phyloP scores from a whole-genome alignment of 2,329 filamentous ascomycete genomes.

The Penicillium sp. region DNA sequence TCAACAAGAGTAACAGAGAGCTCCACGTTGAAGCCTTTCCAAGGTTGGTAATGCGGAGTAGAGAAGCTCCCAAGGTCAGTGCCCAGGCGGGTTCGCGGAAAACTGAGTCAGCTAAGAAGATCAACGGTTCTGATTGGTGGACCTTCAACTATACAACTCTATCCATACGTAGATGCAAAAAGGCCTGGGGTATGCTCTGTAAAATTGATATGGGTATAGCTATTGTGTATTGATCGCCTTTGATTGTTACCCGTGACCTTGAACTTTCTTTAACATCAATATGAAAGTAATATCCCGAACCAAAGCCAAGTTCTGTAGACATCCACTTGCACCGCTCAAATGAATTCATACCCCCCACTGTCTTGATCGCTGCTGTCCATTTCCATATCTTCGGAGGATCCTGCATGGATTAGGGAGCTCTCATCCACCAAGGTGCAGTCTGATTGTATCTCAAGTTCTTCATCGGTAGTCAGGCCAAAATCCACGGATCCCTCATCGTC shows the following conservation, averaged over 20 bases:
- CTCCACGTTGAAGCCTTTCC: not conserved
- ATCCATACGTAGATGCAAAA: not conserved
- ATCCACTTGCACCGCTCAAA: not conserved
- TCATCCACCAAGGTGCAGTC: slow-evolving; percentile 24
- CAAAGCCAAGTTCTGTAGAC: not conserved
- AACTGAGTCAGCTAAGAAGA: not conserved
- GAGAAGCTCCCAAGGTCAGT: not conserved
- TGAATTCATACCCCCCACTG: slow-evolving; percentile 10
- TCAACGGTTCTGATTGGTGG: not conserved
- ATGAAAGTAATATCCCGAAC: too few species aligned
- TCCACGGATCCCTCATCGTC: not conserved
- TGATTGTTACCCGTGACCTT: too few species aligned
- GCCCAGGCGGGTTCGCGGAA: not conserved
- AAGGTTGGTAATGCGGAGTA: not conserved
- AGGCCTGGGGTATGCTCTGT: too few species aligned
- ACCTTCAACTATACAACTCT: not conserved
- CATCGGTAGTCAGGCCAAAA: slow-evolving; percentile 3
- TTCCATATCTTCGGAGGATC: slow-evolving; percentile 16
- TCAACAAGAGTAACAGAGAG: too few species aligned
- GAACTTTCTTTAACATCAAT: too few species aligned
- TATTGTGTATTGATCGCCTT: too few species aligned
- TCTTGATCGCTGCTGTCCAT: slow-evolving; percentile 11
- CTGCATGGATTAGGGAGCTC: slow-evolving; percentile 8
- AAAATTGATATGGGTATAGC: too few species aligned
- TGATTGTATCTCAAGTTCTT: slow-evolving; percentile 20